Base-by-base conservation (phyloP, 345 rosid species). In the Hypericum perforatum region DNA sequence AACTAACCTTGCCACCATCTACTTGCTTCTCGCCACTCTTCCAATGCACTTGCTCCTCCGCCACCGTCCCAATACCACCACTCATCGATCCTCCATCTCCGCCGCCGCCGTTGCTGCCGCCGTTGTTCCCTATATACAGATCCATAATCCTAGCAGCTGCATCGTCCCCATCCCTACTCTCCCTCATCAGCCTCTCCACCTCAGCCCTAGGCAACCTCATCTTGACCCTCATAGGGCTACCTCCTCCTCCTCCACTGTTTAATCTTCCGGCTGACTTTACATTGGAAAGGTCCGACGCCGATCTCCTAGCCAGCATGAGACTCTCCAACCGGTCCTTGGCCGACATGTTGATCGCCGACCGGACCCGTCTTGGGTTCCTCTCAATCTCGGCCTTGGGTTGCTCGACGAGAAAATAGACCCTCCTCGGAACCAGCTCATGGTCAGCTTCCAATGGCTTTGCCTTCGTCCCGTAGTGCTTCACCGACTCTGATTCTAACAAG, bases 311-410 rank as follows among this genome's bases (percentile, higher is more conserved):
- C 73, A 89, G 16, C 94, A 74, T 85, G 22, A 92, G 70, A 63
- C 74, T 77, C 74, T 94, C 97, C 2, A 94, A 71, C 65, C 91
- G 74, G 68, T 89, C 99, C 70, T 75, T 79, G 0, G 99, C 97
- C 53, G 82, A 74, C 95, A 94, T 82, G 69, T 64, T 60, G 0
- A 94, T 80, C 42, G 79, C 92, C 9, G 95, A 94, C 67, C 84
- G 73, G 51, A 71, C 95, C 70, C 92, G 79, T 51, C 97, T 75
- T 1, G 97, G 77, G 7, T 9, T 57, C 42, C 56, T 64, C 61
- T 75, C 80, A 2, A 22, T 1, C 7, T 74, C 52, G 39, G 50
- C 58, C 43, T 78, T 58, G 0, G 97, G 97, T 47, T 85, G 62
- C 61, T 74, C 94, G 11, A 89, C 89, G 54, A 94, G 59, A 74